These are phyloP conservation scores for Pistacia vera DNA, from an alignment of 345 rosid species.

Conservation along the genomic window DNA sequence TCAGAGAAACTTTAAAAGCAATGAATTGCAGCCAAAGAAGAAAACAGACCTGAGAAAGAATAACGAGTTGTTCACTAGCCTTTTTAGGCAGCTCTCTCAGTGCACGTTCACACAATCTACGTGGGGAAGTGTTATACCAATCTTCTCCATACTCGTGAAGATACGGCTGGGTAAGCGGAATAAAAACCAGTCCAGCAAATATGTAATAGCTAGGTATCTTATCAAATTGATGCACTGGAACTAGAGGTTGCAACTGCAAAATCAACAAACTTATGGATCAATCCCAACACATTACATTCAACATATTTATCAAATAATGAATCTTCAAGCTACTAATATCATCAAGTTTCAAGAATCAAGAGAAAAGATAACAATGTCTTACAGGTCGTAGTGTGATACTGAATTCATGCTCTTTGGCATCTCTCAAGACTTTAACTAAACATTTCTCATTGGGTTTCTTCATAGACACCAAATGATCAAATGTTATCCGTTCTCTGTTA, in stretches of 20 bases:
- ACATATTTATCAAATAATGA: background rate
- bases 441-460: conserved; percentile 82
- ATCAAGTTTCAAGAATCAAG: background rate
- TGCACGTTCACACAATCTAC: conserved; percentile 78
- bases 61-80: conserved; percentile 76
- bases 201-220: conserved; percentile 86
- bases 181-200: conserved; percentile 89
- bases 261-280: conserved; percentile 10
- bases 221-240: conserved; percentile 90
- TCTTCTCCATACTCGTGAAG: conserved; percentile 95
- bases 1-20: background rate
- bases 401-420: conserved; percentile 61
- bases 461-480: conserved; percentile 89
- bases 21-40: conserved; percentile 2
- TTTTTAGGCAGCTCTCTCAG: conserved; percentile 71
- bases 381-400: conserved; percentile 62
- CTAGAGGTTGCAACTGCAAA: conserved; percentile 81
- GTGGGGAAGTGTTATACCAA: conserved; percentile 88
- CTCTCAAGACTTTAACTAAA: conserved; percentile 63
- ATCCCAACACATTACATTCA: background rate
- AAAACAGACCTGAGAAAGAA: conserved; percentile 78
- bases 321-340: background rate
- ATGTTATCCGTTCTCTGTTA: conserved; percentile 82
- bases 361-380: conserved; percentile 35
- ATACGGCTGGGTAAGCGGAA: conserved; percentile 86